Evolutionary conservation across 768 basidiomycete species (phyloP).

Genomic region (Psilocybe sp.): DNA sequence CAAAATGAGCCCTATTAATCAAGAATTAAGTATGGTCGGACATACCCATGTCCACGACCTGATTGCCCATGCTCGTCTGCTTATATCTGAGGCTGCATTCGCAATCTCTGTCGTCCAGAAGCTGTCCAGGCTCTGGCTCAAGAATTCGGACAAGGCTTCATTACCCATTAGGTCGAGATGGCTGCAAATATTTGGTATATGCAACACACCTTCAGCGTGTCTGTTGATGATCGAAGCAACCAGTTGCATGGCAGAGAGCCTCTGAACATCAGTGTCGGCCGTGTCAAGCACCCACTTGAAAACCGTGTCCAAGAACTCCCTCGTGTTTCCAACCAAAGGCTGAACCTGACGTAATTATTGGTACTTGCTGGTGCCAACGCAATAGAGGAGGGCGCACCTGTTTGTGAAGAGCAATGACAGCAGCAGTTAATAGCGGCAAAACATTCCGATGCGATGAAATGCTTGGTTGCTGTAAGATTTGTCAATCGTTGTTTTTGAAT

Average conservation of each 20-base stretch:
- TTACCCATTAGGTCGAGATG: not conserved
- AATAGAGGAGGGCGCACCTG: slow-evolving; percentile 44
- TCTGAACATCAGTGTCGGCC: slow-evolving; percentile 48
- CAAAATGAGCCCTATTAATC: not conserved
- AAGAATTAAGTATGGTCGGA: not conserved
- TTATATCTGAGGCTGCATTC: slow-evolving; percentile 23
- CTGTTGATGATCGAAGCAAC: slow-evolving; percentile 79
- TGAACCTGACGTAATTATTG: slow-evolving; percentile 36
- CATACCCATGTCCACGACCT: slow-evolving; percentile 70
- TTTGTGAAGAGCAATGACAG: slow-evolving; percentile 58
- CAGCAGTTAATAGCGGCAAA: slow-evolving; percentile 64
- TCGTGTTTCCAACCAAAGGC: slow-evolving; percentile 47
- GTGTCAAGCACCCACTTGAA: slow-evolving; percentile 57
- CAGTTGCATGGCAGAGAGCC: slow-evolving; percentile 51
- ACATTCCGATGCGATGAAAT: slow-evolving; percentile 56
- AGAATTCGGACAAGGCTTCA: slow-evolving; percentile 47
- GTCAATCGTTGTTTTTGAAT: slow-evolving; percentile 8
- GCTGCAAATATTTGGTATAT: not conserved
- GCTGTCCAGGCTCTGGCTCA: slow-evolving; percentile 34
- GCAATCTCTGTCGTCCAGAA: slow-evolving; percentile 52
- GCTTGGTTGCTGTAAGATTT: slow-evolving; percentile 36
- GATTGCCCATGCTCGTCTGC: slow-evolving; percentile 51
- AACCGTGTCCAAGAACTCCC: slow-evolving; percentile 49
- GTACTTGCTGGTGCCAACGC: not conserved
- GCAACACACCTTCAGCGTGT: slow-evolving; percentile 56